A percentile compares a stretch with the other conserved stretches of the same genome.
phyloP scores from a whole-genome alignment of 2,329 filamentous ascomycete genomes.

The Elsinoe necatrix region DNA sequence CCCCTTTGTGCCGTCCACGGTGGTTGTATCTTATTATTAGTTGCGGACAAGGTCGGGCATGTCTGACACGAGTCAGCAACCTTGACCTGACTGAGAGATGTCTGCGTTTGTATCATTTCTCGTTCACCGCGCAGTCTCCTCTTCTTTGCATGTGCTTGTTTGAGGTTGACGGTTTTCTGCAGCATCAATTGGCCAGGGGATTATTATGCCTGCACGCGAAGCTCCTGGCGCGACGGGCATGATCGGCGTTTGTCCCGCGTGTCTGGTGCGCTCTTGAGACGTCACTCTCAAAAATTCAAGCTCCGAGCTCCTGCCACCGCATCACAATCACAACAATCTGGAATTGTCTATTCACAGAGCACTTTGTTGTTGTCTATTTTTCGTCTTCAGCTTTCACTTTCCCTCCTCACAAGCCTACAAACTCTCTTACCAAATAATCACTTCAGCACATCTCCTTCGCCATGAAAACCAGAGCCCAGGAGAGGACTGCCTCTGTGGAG shows the following conservation, averaged over 20 bases:
- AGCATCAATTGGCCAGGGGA: slow-evolving; percentile 11
- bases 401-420: neutral
- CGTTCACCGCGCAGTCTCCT: neutral
- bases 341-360: neutral
- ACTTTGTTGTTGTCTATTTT: neutral
- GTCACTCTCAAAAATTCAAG: slow-evolving; percentile 12
- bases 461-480: slow-evolving; percentile 18
- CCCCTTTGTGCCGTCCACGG: neutral
- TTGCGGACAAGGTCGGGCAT: neutral
- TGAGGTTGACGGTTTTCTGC: neutral
- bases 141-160: slow-evolving; percentile 1
- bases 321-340: neutral
- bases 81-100: neutral
- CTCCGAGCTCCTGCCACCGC: slow-evolving; percentile 10
- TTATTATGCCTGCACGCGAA: neutral
- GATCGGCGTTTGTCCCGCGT: slow-evolving; percentile 12
- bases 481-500: slow-evolving; percentile 14
- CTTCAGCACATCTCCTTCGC: neutral
- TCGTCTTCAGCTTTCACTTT: neutral
- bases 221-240: neutral
- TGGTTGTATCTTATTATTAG: neutral
- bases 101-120: neutral
- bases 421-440: neutral
- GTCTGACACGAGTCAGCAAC: neutral
- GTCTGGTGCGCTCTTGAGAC: neutral